These are phyloP conservation scores for Pichia sp. DNA, from an alignment of 1,139 yeast species.

Conservation along the genomic window DNA sequence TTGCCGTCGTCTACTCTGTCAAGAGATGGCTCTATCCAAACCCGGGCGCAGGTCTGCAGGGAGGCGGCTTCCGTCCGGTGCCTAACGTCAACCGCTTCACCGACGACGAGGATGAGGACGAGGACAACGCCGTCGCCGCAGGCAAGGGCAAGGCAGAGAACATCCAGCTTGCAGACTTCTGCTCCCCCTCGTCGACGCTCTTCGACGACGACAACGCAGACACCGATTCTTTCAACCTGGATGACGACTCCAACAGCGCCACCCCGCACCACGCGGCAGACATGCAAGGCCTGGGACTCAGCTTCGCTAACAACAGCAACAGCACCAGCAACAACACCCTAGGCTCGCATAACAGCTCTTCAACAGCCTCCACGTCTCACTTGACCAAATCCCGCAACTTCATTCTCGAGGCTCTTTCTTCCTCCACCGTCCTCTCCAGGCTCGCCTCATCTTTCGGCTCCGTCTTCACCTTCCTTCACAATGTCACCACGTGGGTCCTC, in stretches of 20 bases:
- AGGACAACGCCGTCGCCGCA: background rate
- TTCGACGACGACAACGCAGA: constrained; percentile 30
- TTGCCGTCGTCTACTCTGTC: constrained; percentile 46
- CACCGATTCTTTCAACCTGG: constrained; percentile 26
- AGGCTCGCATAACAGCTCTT: too few relatives aligned
- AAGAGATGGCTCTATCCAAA: constrained; percentile 37
- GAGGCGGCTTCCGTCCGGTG: background rate
- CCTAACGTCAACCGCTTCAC: background rate
- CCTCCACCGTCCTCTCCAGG: constrained; percentile 31
- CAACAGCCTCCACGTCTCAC: background rate
- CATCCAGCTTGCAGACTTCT: constrained; percentile 1
- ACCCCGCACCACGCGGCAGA: constrained; percentile 1
- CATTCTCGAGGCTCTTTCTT: constrained; percentile 25
- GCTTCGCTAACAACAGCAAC: background rate
- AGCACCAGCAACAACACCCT: background rate
- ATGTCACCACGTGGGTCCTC: constrained; percentile 60
- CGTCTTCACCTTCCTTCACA: constrained; percentile 41
- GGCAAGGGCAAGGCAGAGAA: background rate
- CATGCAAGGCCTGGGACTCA: constrained; percentile 1
- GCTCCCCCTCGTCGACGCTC: constrained; percentile 41
- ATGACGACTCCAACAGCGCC: constrained; percentile 14
- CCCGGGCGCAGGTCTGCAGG: background rate
- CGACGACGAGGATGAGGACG: background rate
- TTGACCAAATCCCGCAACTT: constrained; percentile 29
- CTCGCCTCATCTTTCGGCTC: constrained; percentile 39